Percentiles rank a stretch among this genome's conserved stretches.
These are phyloP conservation scores for Dryadomyces quercus-mongolicae DNA, from an alignment of 2,329 filamentous ascomycete genomes.

Conservation along the genomic window DNA sequence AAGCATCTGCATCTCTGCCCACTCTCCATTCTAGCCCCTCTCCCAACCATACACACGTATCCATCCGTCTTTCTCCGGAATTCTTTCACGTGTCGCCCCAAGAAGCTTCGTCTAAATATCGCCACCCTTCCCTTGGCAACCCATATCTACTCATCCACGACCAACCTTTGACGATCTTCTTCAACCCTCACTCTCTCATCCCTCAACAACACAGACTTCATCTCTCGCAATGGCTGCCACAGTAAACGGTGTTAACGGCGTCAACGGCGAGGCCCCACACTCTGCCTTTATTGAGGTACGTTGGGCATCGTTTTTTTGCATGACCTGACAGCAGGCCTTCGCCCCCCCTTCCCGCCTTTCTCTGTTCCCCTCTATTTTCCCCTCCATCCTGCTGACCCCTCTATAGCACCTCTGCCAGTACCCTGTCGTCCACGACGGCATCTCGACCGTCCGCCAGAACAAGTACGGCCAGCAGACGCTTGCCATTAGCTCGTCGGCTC, in stretches of 20 bases:
- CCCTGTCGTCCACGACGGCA: conserved; percentile 68
- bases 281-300: conserved; percentile 13
- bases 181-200: neutral
- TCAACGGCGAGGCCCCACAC: conserved; percentile 7
- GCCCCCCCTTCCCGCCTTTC: too few relatives aligned
- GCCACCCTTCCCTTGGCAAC: neutral
- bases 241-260: conserved; percentile 11
- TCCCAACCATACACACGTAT: neutral
- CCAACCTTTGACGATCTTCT: neutral
- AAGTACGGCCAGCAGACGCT: conserved; percentile 76
- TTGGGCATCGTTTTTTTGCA: neutral
- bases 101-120: neutral
- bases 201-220: neutral
- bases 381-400: neutral
- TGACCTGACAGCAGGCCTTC: neutral
- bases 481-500: conserved; percentile 61
- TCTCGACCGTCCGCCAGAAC: conserved; percentile 69
- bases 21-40: neutral
- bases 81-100: neutral
- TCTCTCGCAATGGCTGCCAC: conserved; percentile 9
- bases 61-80: neutral
- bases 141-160: neutral
- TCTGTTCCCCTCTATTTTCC: too few relatives aligned
- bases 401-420: conserved; percentile 71
- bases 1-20: neutral